These are phyloP conservation scores for Melanopsichium pennsylvanicum DNA, from an alignment of 1,284 basidiomycete genomes.

Conservation along the genomic window DNA sequence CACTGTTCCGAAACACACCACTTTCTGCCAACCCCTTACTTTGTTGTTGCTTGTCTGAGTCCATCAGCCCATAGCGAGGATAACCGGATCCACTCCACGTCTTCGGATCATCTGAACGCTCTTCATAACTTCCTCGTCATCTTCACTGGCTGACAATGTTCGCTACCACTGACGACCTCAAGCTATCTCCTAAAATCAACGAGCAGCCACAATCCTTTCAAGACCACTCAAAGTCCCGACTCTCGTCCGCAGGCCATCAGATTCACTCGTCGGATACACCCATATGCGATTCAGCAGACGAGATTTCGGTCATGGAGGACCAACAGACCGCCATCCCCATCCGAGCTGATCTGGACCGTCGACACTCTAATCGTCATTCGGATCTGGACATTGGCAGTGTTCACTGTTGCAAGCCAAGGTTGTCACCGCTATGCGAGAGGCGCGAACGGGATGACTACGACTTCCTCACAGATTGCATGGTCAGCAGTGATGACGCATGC, in stretches of 20 bases:
- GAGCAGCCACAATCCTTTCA: neutral
- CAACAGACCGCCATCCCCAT: conserved; percentile 32
- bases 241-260: no score
- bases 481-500: conserved; percentile 19
- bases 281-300: conserved; percentile 24
- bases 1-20: no score
- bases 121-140: neutral
- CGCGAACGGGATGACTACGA: conserved; percentile 25
- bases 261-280: no score
- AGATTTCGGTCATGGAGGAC: conserved; percentile 38
- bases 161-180: conserved; percentile 19
- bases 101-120: no score
- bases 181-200: neutral
- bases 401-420: conserved; percentile 9
- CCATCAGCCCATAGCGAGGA: no score
- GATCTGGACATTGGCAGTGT: conserved; percentile 37
- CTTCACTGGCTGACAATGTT: conserved; percentile 5
- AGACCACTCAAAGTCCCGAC: no score
- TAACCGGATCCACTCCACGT: no score
- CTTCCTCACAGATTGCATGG: conserved; percentile 17
- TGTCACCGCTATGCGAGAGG: conserved; percentile 21
- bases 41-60: no score
- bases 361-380: conserved; percentile 18
- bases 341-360: neutral
- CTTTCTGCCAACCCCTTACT: no score